Evolutionary conservation across 2,329 filamentous ascomycete species (phyloP), one percentile per base, ranked within the genome.

Genomic region (Penicillium frequentans): DNA sequence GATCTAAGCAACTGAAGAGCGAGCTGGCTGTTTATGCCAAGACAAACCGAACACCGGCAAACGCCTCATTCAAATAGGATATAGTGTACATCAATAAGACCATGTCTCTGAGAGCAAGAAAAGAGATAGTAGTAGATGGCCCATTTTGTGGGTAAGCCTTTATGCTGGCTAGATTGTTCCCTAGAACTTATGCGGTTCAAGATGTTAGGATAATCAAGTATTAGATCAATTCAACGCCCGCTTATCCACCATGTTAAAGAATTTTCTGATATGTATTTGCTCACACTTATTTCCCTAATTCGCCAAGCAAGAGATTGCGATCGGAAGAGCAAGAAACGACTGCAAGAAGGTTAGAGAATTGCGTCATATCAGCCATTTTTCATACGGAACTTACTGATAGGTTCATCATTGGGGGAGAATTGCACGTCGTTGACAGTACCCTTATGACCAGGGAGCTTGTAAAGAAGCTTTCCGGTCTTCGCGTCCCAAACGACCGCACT

Each of bases 371-470:
- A 37, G 11, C 19, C 31, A 5, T 37, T 47, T 33, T n/a, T 39
- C 44, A 33, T 23, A 49, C 14, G 54, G 21, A 14, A 86, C 91
- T 87, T 83, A 96, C 93, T 84, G 60, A 97, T 90, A 21, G 92
- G 91, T 67, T 97, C 92, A 59, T 89, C 86, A 39, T 85, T 84
- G 5, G 93, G 92, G 49, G 91, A 89, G 71, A 99, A 96, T 65
- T 96, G 89, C 54, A 93, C 93, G 73, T 93, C 92, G 72, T 98
- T 99, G 51, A 98, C 95, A 0, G 90, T 91, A 33, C 93, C 95
- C 76, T 92, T 95, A 74, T 99, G 95, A 1, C 95, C 95, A 1
- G 95, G 95, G 52, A 99, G 82, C 77, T 98, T 98, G 77, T 97
- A 96, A 62, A 96, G 75, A 66, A 99, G 81, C 79, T 96, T 98